These are phyloP conservation scores for Austropuccinia psidii DNA, from an alignment of 1,284 basidiomycete species.

Conservation along the genomic window DNA sequence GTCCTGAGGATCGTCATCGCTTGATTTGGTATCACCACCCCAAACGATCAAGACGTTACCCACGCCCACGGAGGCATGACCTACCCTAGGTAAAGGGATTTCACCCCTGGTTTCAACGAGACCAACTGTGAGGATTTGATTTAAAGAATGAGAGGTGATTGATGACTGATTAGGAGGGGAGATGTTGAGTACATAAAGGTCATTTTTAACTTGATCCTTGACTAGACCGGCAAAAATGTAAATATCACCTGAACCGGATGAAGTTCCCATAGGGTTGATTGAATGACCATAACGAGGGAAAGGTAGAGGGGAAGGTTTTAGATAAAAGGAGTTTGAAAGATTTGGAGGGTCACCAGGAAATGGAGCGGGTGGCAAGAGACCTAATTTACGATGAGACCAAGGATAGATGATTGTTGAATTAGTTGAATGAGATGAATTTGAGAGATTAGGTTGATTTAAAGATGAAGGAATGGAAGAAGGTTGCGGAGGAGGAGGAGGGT, in stretches of 20 bases:
- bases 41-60: conserved; percentile 94
- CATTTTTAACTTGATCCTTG: conserved; percentile 80
- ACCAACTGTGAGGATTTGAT: conserved; percentile 53
- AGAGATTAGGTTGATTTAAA: too few species aligned
- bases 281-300: conserved; percentile 98
- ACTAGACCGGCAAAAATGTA: conserved; percentile 97
- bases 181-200: conserved; percentile 82
- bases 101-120: conserved; percentile 67
- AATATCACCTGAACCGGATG: conserved; percentile 65
- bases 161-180: conserved; percentile 46
- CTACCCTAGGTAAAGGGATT: conserved; percentile 79
- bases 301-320: conserved; percentile 53
- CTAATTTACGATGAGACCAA: conserved; percentile 65
- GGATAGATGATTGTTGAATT: conserved; percentile 54
- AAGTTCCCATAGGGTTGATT: conserved; percentile 67
- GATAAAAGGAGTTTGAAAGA: conserved; percentile 59
- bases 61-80: conserved; percentile 90
- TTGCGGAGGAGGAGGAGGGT: too few species aligned
- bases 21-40: conserved; percentile 90
- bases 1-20: conserved; percentile 65
- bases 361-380: conserved; percentile 59
- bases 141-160: not conserved
- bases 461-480: too few species aligned
- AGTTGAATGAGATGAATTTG: too few species aligned
- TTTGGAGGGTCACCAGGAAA: conserved; percentile 59